Evolutionary conservation across 352 stramenopile genomes (phyloP), one percentile per base, ranked within the genome.

Genomic region (Thraustochytrium sp.): DNA sequence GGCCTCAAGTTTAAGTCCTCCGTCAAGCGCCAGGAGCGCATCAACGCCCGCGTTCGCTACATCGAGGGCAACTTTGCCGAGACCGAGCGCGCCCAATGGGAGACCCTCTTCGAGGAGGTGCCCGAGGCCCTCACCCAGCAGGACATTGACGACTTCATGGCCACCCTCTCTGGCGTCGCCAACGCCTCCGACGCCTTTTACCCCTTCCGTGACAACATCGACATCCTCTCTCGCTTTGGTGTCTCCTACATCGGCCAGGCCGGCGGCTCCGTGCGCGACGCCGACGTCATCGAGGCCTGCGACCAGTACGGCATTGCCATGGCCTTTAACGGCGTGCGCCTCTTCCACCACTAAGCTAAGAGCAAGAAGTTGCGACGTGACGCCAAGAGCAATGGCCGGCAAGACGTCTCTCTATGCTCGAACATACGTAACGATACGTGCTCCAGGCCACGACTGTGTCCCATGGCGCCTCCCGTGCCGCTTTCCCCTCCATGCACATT

Each of bases 301-400:
- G 90, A 98, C 73, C 96, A 98, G 88, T 99, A 99, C 87, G 96
- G 94, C 77, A 99, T 99, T 90, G 94, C 94, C 59, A 99, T 99
- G 97, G 96, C 93, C 68, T 98, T 99, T 86, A 99, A 96, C 44
- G 96, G 95, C 87, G 89, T 98, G 73, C 93, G 97, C 86, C 93
- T 99, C 54, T 99, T 99, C 92, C 97, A 99, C 91, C 97, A 99
- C 92, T 99, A 98, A 53, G 26, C 26, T 51, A 29, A n/a, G n/a
- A n/a, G n/a, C n/a, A n/a, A n/a, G n/a, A n/a, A n/a, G n/a, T n/a
- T n/a, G n/a, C n/a, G n/a, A n/a, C n/a, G n/a, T n/a, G n/a, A n/a
- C n/a, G n/a, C n/a, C n/a, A n/a, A n/a, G n/a, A n/a, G n/a, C n/a
- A n/a, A n/a, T n/a, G n/a, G n/a, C n/a, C n/a, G n/a, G n/a, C n/a